A percentile compares a stretch with the other conserved stretches of the same genome.
Evolutionary conservation across 257 asterid genomes (phyloP).

Genomic region (Solanum etuberosum): DNA sequence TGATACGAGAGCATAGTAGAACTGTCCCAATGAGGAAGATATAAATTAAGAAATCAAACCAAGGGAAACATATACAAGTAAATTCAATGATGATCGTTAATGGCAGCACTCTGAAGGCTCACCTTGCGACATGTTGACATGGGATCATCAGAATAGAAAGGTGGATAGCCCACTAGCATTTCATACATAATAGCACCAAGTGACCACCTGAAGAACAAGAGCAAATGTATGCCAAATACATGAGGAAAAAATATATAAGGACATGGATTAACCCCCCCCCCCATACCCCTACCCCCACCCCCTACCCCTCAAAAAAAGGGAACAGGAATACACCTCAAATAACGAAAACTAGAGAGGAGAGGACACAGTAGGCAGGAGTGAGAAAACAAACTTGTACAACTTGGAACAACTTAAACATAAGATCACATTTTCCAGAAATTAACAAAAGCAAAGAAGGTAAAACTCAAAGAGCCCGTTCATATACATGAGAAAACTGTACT

Average conservation of each 20-base stretch:
- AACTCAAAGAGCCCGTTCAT: slow-evolving; percentile 2
- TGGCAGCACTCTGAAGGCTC: slow-evolving; percentile 10
- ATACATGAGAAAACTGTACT: slow-evolving; percentile 21
- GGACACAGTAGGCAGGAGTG: neutral
- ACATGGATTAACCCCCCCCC: neutral
- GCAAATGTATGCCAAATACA: neutral
- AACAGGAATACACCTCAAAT: neutral
- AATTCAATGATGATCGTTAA: neutral
- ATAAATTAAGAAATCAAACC: neutral
- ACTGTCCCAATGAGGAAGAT: neutral
- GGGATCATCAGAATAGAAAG: slow-evolving; percentile 96
- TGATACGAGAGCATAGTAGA: neutral
- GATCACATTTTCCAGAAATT: neutral
- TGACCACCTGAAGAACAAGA: slow-evolving; percentile 77
- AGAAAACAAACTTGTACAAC: neutral
- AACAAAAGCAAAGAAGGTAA: neutral
- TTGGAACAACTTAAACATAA: neutral
- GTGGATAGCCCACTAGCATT: slow-evolving; percentile 98
- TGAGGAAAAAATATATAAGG: neutral
- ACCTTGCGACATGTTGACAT: slow-evolving; percentile 99
- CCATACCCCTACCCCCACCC: too few relatives aligned
- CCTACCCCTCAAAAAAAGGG: neutral
- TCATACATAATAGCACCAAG: slow-evolving; percentile 99
- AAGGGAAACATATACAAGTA: neutral
- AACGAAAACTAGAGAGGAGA: neutral